Conservation (phyloP, 2,329 filamentous ascomycete genomes). For the Nothophaeocryptopus gaeumannii region DNA sequence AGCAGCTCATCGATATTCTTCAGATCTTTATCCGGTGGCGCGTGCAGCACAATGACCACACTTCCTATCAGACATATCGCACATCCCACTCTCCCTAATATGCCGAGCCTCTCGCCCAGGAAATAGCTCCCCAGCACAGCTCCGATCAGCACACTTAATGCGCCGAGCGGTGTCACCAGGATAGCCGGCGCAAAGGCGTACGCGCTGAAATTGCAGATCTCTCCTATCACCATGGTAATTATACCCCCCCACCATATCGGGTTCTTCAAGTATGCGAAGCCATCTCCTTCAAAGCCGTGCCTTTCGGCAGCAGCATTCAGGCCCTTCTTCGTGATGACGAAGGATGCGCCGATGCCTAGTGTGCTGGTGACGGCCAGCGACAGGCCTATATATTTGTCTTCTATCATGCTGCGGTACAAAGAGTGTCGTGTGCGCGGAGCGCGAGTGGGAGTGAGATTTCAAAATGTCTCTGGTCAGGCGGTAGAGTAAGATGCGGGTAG, state of each 20-base stretch:
- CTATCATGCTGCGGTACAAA: conserved; percentile 26
- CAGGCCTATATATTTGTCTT: conserved; percentile 70
- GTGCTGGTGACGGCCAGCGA: conserved; percentile 72
- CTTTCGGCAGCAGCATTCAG: conserved; percentile 85
- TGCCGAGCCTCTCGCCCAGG: conserved; percentile 83
- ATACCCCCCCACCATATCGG: conserved; percentile 99
- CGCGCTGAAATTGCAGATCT: conserved; percentile 95
- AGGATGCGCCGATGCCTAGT: conserved; percentile 71
- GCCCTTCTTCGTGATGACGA: conserved; percentile 99
- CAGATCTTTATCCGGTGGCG: conserved; percentile 89
- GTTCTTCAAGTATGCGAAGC: conserved; percentile 88
- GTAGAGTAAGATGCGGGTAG: too few species aligned
- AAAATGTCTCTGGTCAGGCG: too few species aligned
- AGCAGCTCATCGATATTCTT: conserved; percentile 89
- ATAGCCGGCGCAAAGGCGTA: conserved; percentile 99
- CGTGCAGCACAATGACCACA: conserved; percentile 95
- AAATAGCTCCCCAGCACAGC: conserved; percentile 95
- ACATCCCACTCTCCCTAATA: conserved; percentile 87
- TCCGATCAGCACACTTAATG: conserved; percentile 88
- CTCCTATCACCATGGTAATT: conserved; percentile 81
- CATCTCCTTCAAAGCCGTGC: conserved; percentile 95
- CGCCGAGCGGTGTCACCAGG: conserved; percentile 89
- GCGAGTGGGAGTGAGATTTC: background rate
- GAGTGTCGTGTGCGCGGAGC: conserved; percentile 9
- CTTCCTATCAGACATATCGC: conserved; percentile 94